Evolutionary conservation across 805 yeast genomes (phyloP).

Genomic region (Teunomyces aglyptinius): DNA sequence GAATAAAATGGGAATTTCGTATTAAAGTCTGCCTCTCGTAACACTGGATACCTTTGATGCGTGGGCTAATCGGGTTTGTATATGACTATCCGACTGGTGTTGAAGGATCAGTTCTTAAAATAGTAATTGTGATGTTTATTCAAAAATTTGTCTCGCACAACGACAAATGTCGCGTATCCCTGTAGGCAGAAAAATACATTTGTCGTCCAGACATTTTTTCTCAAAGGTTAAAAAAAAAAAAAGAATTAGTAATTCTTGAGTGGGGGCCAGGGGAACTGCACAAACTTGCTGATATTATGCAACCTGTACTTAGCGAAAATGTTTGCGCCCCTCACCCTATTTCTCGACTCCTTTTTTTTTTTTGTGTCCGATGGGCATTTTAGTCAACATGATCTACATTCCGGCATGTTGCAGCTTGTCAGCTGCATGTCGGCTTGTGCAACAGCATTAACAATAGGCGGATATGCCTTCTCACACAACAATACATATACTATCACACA

Average conservation of each 20-base stretch:
- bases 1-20: not conserved
- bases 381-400: not conserved
- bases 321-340: too few relatives aligned
- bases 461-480: not conserved
- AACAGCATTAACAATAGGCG: not conserved
- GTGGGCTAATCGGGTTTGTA: too few relatives aligned
- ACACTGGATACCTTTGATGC: too few relatives aligned
- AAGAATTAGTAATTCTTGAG: too few relatives aligned
- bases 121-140: not conserved
- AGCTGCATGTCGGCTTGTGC: not conserved
- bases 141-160: not conserved
- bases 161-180: conserved; percentile 1
- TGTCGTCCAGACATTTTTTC: too few relatives aligned
- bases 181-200: not conserved
- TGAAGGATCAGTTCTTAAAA: not conserved
- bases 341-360: too few relatives aligned
- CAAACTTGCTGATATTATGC: too few relatives aligned
- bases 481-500: not conserved
- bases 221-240: too few relatives aligned
- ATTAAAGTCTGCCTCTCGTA: too few relatives aligned
- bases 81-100: too few relatives aligned
- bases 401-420: not conserved
- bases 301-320: too few relatives aligned
- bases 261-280: too few relatives aligned
- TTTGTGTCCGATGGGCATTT: not conserved